Percentiles rank a stretch among this genome's conserved stretches.
Evolutionary conservation across 768 basidiomycete species (phyloP).

Genomic region (Pleurotus ostreatus): DNA sequence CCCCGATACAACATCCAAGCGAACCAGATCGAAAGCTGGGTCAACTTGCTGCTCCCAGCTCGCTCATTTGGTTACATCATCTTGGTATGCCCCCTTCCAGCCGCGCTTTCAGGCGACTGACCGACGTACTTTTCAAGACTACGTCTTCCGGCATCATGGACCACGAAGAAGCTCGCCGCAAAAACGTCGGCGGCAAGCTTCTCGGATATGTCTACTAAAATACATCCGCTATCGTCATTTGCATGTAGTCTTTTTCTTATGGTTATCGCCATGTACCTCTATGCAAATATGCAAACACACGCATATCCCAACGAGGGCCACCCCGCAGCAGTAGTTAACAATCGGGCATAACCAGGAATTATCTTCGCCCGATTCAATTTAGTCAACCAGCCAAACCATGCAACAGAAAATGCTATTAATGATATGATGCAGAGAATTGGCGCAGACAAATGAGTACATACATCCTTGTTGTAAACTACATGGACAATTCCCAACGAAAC

Average conservation of each 20-base stretch:
- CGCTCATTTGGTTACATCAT: conserved; percentile 97
- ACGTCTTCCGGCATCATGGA: conserved; percentile 98
- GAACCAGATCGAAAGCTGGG: conserved; percentile 91
- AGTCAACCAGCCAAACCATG: no score
- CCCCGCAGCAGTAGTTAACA: no score
- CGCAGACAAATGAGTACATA: neutral
- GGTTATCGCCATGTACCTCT: no score
- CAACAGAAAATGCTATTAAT: no score
- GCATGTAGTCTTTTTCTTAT: no score
- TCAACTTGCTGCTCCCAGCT: conserved; percentile 93
- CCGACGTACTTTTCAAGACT: conserved; percentile 46
- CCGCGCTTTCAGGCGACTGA: no score
- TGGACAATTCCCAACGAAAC: neutral
- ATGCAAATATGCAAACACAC: no score
- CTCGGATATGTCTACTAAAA: conserved; percentile 87
- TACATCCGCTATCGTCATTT: neutral
- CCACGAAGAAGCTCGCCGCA: conserved; percentile 98
- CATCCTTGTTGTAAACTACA: conserved; percentile 8
- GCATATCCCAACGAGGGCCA: no score
- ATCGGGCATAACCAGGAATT: no score
- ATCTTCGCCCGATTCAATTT: no score
- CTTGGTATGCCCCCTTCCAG: conserved; percentile 46
- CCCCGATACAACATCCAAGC: conserved; percentile 97
- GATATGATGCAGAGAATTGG: no score
- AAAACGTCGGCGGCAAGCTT: conserved; percentile 96